phyloP scores from a whole-genome alignment of 768 basidiomycete genomes.

The Boletus patriciae region DNA sequence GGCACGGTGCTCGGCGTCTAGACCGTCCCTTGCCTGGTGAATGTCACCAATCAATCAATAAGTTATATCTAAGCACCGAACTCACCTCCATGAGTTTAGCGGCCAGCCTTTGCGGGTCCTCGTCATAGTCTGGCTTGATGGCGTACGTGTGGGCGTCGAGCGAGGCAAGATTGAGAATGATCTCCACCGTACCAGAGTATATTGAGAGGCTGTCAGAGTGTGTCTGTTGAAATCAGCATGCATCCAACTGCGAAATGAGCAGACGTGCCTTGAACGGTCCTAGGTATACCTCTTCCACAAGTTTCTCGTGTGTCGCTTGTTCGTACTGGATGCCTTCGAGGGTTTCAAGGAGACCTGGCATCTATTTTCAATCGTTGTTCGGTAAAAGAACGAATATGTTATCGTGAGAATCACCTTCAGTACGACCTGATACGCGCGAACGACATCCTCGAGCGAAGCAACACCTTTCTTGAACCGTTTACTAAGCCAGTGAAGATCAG shows the following conservation, averaged over 20 bases:
- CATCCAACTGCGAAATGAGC: not conserved
- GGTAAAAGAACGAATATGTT: not conserved
- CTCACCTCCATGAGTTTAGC: constrained; percentile 59
- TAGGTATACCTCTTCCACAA: constrained; percentile 72
- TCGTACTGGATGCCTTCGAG: constrained; percentile 52
- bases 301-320: constrained; percentile 45
- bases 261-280: constrained; percentile 53
- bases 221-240: constrained; percentile 44
- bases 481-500: constrained; percentile 88
- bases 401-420: constrained; percentile 53
- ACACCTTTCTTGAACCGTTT: constrained; percentile 86
- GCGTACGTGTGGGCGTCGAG: constrained; percentile 84
- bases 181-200: constrained; percentile 93
- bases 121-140: constrained; percentile 91
- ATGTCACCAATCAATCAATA: not conserved
- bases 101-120: constrained; percentile 65
- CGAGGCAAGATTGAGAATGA: constrained; percentile 88
- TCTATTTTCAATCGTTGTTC: constrained; percentile 39
- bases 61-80: not conserved
- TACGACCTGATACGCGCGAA: constrained; percentile 92
- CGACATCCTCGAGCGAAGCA: constrained; percentile 91
- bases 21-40: constrained; percentile 61
- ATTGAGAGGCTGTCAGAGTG: constrained; percentile 63
- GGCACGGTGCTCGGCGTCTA: constrained; percentile 77
- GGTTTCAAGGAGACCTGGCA: constrained; percentile 70